These are phyloP conservation scores for Rhinocladiella mackenziei DNA, from an alignment of 2,329 filamentous ascomycete genomes.

Conservation along the genomic window DNA sequence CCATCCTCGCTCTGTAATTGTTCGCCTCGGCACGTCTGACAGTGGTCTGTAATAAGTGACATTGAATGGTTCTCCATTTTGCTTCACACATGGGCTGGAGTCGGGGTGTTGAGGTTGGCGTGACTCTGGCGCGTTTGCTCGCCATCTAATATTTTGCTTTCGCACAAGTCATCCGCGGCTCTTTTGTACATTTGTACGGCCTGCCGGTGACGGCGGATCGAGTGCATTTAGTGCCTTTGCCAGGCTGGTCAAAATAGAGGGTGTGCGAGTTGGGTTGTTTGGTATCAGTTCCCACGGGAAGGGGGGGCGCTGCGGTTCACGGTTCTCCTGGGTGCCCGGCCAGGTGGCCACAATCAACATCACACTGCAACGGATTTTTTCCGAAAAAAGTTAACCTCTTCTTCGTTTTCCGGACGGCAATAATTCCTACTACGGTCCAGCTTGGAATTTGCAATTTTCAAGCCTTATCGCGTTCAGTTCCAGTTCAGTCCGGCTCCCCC, in stretches of 20 bases:
- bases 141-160: constrained; percentile 23
- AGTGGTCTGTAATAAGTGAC: constrained; percentile 27
- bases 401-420: constrained; percentile 12
- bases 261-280: constrained; percentile 1
- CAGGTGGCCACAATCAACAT: neutral
- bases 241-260: constrained; percentile 20
- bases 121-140: constrained; percentile 28
- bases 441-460: constrained; percentile 7
- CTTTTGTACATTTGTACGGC: constrained; percentile 12
- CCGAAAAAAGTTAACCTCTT: constrained; percentile 5
- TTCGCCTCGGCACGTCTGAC: constrained; percentile 15
- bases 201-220: constrained; percentile 20
- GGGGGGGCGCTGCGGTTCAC: too few species aligned
- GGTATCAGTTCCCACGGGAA: too few species aligned
- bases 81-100: constrained; percentile 27
- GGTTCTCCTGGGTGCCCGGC: too few species aligned
- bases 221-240: constrained; percentile 21
- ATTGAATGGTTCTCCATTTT: constrained; percentile 25
- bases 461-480: constrained; percentile 5
- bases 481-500: constrained; percentile 8
- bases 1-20: constrained; percentile 21
- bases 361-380: too few species aligned
- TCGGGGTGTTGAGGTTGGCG: constrained; percentile 27
- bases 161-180: constrained; percentile 15
- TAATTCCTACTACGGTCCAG: constrained; percentile 14